Evolutionary conservation across 495 filamentous ascomycete species (phyloP).

Genomic region (Immersiella caudata): DNA sequence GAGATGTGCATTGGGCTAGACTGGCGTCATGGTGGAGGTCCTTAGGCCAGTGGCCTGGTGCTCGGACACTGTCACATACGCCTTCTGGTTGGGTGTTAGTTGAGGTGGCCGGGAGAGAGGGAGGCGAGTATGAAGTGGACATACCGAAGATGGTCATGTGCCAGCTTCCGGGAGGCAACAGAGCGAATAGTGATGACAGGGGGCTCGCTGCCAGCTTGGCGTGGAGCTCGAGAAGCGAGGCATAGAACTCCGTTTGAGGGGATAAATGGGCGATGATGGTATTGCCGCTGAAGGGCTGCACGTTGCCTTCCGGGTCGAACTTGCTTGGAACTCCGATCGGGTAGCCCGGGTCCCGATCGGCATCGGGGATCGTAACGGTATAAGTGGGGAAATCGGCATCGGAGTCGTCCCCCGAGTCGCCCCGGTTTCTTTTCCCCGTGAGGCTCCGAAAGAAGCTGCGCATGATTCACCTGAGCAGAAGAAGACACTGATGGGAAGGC

Average conservation of each 20-base stretch:
- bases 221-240: slow-evolving; percentile 23
- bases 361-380: neutral
- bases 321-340: slow-evolving; percentile 30
- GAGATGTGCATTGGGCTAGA: slow-evolving; percentile 22
- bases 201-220: slow-evolving; percentile 13
- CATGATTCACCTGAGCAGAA: neutral
- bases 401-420: neutral
- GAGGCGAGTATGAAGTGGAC: neutral
- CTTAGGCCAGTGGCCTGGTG: slow-evolving; percentile 26
- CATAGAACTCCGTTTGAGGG: slow-evolving; percentile 13
- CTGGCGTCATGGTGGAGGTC: slow-evolving; percentile 19
- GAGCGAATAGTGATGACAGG: slow-evolving; percentile 13
- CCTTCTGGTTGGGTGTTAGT: slow-evolving; percentile 13
- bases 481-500: neutral
- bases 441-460: neutral
- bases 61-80: slow-evolving; percentile 28
- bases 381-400: neutral
- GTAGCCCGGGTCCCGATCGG: slow-evolving; percentile 8
- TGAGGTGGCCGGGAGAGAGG: neutral
- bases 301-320: slow-evolving; percentile 27
- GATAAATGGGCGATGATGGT: slow-evolving; percentile 33
- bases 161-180: slow-evolving; percentile 31
- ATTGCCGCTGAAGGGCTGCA: slow-evolving; percentile 33
- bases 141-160: slow-evolving; percentile 34
- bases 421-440: neutral